Percentiles rank a stretch among this genome's conserved stretches.
These are phyloP conservation scores for Cladosporium sp. DNA, from an alignment of 2,329 filamentous ascomycete genomes.

Conservation along the genomic window DNA sequence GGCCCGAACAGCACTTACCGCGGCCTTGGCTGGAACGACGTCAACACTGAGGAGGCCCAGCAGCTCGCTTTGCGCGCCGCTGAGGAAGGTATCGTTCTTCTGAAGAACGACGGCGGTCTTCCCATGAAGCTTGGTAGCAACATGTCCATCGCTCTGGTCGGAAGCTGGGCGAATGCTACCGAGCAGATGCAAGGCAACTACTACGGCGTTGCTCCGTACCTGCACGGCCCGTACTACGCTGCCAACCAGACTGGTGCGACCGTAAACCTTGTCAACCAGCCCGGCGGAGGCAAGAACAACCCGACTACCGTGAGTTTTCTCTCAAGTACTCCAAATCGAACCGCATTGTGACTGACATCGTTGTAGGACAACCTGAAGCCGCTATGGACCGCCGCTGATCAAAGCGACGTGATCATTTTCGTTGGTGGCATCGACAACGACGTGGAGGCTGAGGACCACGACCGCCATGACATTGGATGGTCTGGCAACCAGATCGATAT, in stretches of 20 bases:
- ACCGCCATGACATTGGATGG: slow-evolving; percentile 49
- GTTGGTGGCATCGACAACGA: slow-evolving; percentile 50
- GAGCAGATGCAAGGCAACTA: slow-evolving; percentile 56
- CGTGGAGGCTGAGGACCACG: slow-evolving; percentile 47
- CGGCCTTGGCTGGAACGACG: slow-evolving; percentile 48
- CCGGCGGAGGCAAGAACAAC: slow-evolving; percentile 27
- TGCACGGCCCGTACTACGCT: slow-evolving; percentile 49
- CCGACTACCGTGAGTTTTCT: slow-evolving; percentile 21
- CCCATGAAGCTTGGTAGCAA: slow-evolving; percentile 36
- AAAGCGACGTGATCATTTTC: slow-evolving; percentile 49
- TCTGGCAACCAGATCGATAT: slow-evolving; percentile 46
- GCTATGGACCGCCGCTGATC: slow-evolving; percentile 32
- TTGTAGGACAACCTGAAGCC: slow-evolving; percentile 22
- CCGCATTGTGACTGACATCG: background rate
- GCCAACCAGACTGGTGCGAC: slow-evolving; percentile 41
- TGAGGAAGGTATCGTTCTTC: slow-evolving; percentile 41
- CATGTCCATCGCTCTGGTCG: slow-evolving; percentile 49
- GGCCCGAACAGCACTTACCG: slow-evolving; percentile 43
- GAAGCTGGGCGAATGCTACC: slow-evolving; percentile 53
- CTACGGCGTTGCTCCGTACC: slow-evolving; percentile 49
- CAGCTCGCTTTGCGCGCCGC: slow-evolving; percentile 51
- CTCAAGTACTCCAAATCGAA: background rate
- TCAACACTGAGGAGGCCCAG: slow-evolving; percentile 49
- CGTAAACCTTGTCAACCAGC: slow-evolving; percentile 40
- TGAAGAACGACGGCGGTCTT: slow-evolving; percentile 49